phyloP scores from a whole-genome alignment of 2,329 filamentous ascomycete genomes.

The Drechmeria coniospora region DNA sequence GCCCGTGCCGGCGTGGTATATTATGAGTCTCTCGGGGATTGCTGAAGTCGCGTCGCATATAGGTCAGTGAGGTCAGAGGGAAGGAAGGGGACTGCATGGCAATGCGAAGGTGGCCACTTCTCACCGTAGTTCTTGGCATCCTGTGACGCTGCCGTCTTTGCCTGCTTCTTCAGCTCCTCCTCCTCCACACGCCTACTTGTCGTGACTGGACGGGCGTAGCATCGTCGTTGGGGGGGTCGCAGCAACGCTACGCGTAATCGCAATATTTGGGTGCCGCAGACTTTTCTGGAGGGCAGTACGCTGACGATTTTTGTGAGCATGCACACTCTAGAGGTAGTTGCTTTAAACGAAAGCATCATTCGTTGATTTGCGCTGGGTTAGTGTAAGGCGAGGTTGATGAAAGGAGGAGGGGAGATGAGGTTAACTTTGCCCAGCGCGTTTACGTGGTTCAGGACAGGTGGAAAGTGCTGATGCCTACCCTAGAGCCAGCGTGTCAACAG shows the following conservation, averaged over 20 bases:
- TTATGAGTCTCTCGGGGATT: slow-evolving; percentile 44
- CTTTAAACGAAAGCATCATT: slow-evolving; percentile 3
- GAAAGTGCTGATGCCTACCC: too few species aligned
- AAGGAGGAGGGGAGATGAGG: not conserved
- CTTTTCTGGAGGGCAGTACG: not conserved
- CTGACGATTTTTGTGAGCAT: not conserved
- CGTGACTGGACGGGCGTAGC: slow-evolving; percentile 9
- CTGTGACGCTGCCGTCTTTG: slow-evolving; percentile 10
- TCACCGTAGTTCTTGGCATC: slow-evolving; percentile 10
- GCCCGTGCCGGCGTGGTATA: slow-evolving; percentile 61
- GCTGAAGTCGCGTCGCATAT: slow-evolving; percentile 14
- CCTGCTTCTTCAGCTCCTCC: slow-evolving; percentile 12
- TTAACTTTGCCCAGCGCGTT: too few species aligned
- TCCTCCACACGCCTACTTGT: slow-evolving; percentile 4
- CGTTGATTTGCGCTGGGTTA: not conserved
- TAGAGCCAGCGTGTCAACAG: too few species aligned
- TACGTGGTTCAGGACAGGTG: too few species aligned
- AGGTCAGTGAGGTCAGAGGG: not conserved
- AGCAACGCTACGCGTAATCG: slow-evolving; percentile 4
- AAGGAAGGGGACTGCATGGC: not conserved
- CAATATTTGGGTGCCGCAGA: not conserved
- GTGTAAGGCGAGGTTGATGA: slow-evolving; percentile 1
- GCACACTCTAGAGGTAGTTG: not conserved
- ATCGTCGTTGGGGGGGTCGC: slow-evolving; percentile 12
- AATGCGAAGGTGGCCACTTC: not conserved